phyloP scores from a whole-genome alignment of 2,329 filamentous ascomycete genomes.

The Alternaria solani region DNA sequence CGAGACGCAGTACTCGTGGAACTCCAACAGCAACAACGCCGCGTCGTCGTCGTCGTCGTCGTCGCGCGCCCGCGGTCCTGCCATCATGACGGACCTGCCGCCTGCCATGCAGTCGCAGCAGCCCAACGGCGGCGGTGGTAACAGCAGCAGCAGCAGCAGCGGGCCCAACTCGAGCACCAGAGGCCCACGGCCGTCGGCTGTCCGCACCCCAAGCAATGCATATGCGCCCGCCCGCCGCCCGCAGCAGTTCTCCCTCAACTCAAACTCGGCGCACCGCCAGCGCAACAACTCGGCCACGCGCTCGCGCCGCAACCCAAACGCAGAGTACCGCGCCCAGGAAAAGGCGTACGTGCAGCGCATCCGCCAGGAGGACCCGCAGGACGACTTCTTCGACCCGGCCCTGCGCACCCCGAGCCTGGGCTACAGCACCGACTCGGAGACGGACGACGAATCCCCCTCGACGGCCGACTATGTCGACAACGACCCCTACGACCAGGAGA shows the following conservation, averaged over 20 bases:
- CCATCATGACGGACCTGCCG: conserved; percentile 38
- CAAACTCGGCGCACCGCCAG: conserved; percentile 54
- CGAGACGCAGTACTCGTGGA: conserved; percentile 35
- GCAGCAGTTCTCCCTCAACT: conserved; percentile 57
- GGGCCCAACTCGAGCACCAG: conserved; percentile 26
- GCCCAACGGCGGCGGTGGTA: conserved; percentile 32
- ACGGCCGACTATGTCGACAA: conserved; percentile 83
- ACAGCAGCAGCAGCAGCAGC: conserved; percentile 28
- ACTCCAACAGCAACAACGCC: conserved; percentile 9
- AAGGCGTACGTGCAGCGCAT: conserved; percentile 94
- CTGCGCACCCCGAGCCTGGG: conserved; percentile 73
- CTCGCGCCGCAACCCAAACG: conserved; percentile 69
- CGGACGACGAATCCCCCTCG: conserved; percentile 88
- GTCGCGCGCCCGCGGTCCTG: conserved; percentile 36
- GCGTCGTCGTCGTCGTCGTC: conserved; percentile 29
- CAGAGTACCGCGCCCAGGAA: conserved; percentile 83
- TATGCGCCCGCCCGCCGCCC: conserved; percentile 60
- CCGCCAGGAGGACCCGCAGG: conserved; percentile 74
- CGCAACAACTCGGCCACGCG: conserved; percentile 66
- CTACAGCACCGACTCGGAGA: conserved; percentile 78
- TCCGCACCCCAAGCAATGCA: conserved; percentile 59
- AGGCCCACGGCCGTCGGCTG: conserved; percentile 51
- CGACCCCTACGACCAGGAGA: conserved; percentile 89
- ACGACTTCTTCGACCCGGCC: conserved; percentile 75
- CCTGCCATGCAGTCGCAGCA: conserved; percentile 34